Conservation (phyloP, 2,329 filamentous ascomycete species). For the Aspergillus jensenii region DNA sequence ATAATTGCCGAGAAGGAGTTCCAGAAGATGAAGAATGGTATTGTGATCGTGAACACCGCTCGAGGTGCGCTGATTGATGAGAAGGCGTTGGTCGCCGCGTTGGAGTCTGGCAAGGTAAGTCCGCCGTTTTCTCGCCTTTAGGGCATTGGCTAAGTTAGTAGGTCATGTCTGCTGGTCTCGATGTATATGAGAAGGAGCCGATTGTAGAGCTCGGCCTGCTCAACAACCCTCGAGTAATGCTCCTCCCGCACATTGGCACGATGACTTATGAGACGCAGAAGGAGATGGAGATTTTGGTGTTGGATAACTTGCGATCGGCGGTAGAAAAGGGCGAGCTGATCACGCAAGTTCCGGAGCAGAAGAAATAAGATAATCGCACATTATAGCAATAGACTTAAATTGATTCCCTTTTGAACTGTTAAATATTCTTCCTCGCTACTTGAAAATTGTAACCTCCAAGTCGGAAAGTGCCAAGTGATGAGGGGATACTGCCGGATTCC, state of each 20-base stretch:
- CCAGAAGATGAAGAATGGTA: slow-evolving; percentile 46
- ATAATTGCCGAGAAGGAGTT: slow-evolving; percentile 49
- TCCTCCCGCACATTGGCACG: slow-evolving; percentile 62
- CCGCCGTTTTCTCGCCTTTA: not conserved
- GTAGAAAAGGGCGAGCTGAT: slow-evolving; percentile 58
- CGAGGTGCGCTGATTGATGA: slow-evolving; percentile 48
- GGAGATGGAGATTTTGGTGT: slow-evolving; percentile 61
- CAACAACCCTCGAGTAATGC: slow-evolving; percentile 47
- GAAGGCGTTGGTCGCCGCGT: slow-evolving; percentile 45
- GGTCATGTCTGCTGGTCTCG: slow-evolving; percentile 46
- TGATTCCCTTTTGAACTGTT: not conserved
- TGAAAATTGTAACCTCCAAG: not conserved
- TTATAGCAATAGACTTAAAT: not conserved
- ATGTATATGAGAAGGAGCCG: slow-evolving; percentile 50
- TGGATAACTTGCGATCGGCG: slow-evolving; percentile 58
- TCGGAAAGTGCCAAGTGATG: not conserved
- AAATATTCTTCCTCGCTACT: not conserved
- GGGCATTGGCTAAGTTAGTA: slow-evolving; percentile 7
- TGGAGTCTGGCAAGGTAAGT: slow-evolving; percentile 46
- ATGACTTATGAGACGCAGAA: slow-evolving; percentile 61
- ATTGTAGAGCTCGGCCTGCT: slow-evolving; percentile 49
- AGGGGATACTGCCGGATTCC: slow-evolving; percentile 5
- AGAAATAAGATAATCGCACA: slow-evolving; percentile 12
- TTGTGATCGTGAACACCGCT: slow-evolving; percentile 47
- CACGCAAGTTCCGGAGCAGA: slow-evolving; percentile 62